Evolutionary conservation across 177 flowering plant genomes (phyloP).

Genomic region (Tripterygium wilfordii): DNA sequence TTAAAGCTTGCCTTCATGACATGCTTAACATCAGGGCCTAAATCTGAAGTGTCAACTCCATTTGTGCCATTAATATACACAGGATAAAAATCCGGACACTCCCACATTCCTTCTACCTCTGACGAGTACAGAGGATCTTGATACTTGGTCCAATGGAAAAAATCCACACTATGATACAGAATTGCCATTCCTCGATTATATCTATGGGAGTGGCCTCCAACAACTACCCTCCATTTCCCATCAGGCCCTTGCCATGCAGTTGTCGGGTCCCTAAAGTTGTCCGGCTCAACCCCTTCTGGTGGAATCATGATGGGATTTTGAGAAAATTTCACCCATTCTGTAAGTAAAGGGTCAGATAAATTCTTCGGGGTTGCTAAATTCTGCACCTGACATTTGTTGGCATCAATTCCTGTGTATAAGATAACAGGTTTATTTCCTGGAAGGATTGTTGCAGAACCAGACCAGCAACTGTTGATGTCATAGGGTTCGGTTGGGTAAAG

Average conservation of each 20-base stretch:
- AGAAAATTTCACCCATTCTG: conserved; percentile 31
- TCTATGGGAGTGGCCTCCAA: conserved; percentile 25
- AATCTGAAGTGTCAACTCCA: conserved; percentile 21
- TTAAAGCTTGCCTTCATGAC: conserved; percentile 28
- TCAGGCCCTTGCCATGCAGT: conserved; percentile 40
- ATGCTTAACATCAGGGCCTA: conserved; percentile 8
- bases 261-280: conserved; percentile 34
- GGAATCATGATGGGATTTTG: conserved; percentile 35
- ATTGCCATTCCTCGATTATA: conserved; percentile 20
- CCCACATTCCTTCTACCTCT: conserved; percentile 32
- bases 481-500: conserved; percentile 20
- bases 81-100: conserved; percentile 37
- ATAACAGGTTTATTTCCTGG: conserved; percentile 24
- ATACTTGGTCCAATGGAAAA: conserved; percentile 22
- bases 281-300: conserved; percentile 6
- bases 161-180: conserved; percentile 25
- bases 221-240: conserved; percentile 26
- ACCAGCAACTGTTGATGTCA: conserved; percentile 39
- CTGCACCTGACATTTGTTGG: conserved; percentile 22
- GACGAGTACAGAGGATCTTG: conserved; percentile 22
- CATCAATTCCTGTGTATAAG: conserved; percentile 34
- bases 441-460: conserved; percentile 47
- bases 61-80: conserved; percentile 10
- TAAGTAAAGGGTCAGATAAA: conserved; percentile 30
- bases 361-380: conserved; percentile 37